Conservation (phyloP, 129 eudicot genomes). For the Solidago caesia region DNA sequence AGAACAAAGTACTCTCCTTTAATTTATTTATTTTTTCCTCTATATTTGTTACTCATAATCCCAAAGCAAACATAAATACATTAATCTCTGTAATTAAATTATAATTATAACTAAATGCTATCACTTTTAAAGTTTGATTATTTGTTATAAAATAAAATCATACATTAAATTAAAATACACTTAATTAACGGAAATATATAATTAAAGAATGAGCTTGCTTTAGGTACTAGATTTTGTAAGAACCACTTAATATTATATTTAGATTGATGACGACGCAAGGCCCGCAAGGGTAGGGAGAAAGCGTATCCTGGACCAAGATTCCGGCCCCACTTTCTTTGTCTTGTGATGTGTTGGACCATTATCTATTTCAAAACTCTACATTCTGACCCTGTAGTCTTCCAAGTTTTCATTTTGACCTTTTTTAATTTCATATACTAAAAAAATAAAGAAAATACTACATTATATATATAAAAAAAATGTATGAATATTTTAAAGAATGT, state of each 20-base stretch:
- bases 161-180: too few species aligned
- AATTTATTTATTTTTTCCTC: too few species aligned
- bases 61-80: too few species aligned
- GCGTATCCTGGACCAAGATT: constrained; percentile 12
- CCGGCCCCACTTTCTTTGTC: neutral
- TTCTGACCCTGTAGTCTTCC: neutral
- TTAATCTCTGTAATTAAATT: too few species aligned
- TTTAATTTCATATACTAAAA: neutral
- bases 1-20: too few species aligned
- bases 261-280: constrained; percentile 2
- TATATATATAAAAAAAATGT: too few species aligned
- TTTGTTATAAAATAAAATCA: too few species aligned
- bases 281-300: constrained; percentile 14
- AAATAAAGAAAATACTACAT: neutral
- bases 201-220: neutral
- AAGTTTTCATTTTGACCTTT: neutral
- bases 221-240: neutral
- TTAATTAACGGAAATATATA: too few species aligned
- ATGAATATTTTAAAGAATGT: neutral
- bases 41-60: too few species aligned
- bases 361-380: neutral
- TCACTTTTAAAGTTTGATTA: too few species aligned
- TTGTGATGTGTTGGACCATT: neutral
- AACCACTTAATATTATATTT: constrained; percentile 24
- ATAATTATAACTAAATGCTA: too few species aligned